Percentiles rank a stretch among this genome's conserved stretches.
These are phyloP conservation scores for Chalaropsis thielavioides DNA, from an alignment of 2,329 filamentous ascomycete species.

Conservation along the genomic window DNA sequence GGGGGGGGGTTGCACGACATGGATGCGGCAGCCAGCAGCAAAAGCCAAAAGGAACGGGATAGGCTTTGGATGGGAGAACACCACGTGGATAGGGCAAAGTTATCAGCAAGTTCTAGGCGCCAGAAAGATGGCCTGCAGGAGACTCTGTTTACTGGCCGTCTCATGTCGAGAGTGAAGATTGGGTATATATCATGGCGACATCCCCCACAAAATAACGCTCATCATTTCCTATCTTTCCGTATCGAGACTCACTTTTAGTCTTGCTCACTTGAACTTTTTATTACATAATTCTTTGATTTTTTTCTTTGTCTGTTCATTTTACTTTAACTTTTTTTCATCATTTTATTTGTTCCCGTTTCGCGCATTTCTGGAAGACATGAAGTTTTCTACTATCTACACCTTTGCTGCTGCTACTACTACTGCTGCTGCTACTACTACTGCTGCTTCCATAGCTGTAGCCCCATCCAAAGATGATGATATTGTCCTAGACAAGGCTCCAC, in stretches of 20 bases:
- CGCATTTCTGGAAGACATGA: conserved; percentile 4
- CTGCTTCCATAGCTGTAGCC: conserved; percentile 31
- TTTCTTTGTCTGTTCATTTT: neutral
- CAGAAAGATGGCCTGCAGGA: neutral
- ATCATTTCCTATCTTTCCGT: neutral
- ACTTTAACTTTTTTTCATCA: neutral
- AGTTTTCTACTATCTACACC: conserved; percentile 30
- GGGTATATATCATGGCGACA: conserved; percentile 1
- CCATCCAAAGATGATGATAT: conserved; percentile 35
- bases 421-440: neutral
- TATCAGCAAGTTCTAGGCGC: neutral
- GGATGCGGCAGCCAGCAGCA: neutral
- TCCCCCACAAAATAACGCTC: neutral
- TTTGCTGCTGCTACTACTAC: conserved; percentile 8
- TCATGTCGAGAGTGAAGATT: neutral
- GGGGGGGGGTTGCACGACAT: conserved; percentile 1
- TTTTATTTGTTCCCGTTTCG: neutral
- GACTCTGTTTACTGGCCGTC: neutral
- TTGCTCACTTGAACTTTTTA: neutral
- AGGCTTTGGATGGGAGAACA: neutral
- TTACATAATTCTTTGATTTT: conserved; percentile 2
- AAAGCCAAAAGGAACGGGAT: neutral
- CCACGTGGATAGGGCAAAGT: neutral
- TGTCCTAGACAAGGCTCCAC: conserved; percentile 26
- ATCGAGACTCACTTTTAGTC: neutral